A percentile compares a stretch with the other conserved stretches of the same genome.
Evolutionary conservation across 225 moss, liverwort and hornwort genomes (phyloP).

Genomic region (Neckera pumila): DNA sequence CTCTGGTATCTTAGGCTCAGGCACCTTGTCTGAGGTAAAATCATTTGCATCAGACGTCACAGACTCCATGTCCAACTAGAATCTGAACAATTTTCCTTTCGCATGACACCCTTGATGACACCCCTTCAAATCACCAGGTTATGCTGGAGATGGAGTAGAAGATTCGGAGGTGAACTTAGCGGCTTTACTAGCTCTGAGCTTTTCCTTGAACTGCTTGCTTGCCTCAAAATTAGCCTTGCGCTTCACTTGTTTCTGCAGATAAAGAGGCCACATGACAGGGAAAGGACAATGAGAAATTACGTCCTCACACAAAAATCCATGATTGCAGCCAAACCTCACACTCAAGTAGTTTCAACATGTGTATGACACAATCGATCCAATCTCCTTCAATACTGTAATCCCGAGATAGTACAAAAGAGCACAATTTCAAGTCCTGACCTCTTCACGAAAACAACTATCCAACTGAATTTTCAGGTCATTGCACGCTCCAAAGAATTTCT

Average conservation of each 20-base stretch:
- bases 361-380: neutral
- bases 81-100: neutral
- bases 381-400: neutral
- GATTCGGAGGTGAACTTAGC: constrained; percentile 5
- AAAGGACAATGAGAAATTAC: neutral
- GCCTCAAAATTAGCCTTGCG: constrained; percentile 83
- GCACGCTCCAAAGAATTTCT: constrained; percentile 89
- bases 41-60: constrained; percentile 30
- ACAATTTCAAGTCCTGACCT: constrained; percentile 22
- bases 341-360: neutral
- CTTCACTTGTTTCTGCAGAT: constrained; percentile 71
- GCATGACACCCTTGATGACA: neutral
- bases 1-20: constrained; percentile 14
- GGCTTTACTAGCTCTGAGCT: constrained; percentile 64
- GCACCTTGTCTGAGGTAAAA: constrained; percentile 18
- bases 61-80: constrained; percentile 25
- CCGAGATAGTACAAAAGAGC: neutral
- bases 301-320: neutral
- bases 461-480: constrained; percentile 79
- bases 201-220: constrained; percentile 75
- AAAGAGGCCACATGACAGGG: neutral
- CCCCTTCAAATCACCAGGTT: neutral
- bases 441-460: constrained; percentile 81
- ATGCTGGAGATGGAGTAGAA: neutral
- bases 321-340: neutral